Percentiles rank a stretch among this genome's conserved stretches.
Conservation (phyloP, 305 asterid species). For the Caryopteris hybrid region DNA sequence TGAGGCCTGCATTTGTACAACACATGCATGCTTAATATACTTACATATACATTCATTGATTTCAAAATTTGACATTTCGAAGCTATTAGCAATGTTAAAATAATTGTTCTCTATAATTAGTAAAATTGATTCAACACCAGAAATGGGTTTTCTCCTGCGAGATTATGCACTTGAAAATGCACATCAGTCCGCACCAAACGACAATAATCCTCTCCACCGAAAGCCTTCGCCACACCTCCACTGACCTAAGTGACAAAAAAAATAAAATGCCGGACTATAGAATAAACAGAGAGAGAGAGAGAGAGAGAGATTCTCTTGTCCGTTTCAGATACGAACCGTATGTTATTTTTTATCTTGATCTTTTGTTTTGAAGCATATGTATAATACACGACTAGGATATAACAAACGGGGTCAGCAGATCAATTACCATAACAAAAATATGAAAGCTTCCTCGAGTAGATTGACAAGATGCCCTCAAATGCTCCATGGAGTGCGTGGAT, state of each 20-base stretch:
- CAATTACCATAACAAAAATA: constrained; percentile 14
- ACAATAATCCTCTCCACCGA: neutral
- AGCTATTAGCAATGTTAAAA: neutral
- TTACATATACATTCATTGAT: no score
- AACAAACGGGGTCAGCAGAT: neutral
- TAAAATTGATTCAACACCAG: neutral
- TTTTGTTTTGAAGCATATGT: neutral
- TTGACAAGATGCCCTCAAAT: constrained; percentile 1
- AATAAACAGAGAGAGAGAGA: no score
- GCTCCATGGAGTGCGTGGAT: constrained; percentile 2
- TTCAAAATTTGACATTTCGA: neutral
- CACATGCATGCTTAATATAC: no score
- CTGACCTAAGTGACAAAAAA: neutral
- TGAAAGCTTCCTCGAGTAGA: constrained; percentile 14
- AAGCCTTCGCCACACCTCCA: neutral
- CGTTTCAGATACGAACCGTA: neutral
- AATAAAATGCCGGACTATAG: no score
- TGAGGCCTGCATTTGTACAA: neutral
- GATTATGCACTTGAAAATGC: neutral
- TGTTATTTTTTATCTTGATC: neutral
- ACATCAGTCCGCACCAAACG: neutral
- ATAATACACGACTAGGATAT: neutral
- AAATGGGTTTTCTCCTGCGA: neutral
- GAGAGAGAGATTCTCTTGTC: neutral
- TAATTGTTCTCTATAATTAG: neutral